Evolutionary conservation across 2,329 filamentous ascomycete species (phyloP).

Genomic region (Xylaria sp.): DNA sequence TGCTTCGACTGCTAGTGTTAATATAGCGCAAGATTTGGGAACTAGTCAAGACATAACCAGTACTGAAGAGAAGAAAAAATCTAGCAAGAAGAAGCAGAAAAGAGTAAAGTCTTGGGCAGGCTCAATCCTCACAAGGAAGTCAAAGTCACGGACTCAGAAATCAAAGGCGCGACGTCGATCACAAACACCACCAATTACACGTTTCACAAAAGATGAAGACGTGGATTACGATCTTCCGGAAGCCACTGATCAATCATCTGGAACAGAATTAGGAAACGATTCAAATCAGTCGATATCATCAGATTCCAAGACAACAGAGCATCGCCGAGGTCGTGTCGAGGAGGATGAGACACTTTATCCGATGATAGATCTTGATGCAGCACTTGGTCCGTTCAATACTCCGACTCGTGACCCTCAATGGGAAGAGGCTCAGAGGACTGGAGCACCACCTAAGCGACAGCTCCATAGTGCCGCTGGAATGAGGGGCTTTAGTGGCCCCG

Average conservation of each 20-base stretch:
- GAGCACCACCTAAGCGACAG: conserved; percentile 69
- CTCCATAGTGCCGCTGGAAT: conserved; percentile 82
- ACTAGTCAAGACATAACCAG: conserved; percentile 39
- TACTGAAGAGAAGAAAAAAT: conserved; percentile 48
- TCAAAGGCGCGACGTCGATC: conserved; percentile 56
- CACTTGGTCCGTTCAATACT: conserved; percentile 91
- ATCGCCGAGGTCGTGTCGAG: conserved; percentile 53
- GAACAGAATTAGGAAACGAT: conserved; percentile 56
- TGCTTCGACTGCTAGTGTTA: conserved; percentile 53
- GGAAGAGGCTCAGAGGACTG: conserved; percentile 72
- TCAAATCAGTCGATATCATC: conserved; percentile 48
- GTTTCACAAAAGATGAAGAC: conserved; percentile 48
- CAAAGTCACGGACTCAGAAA: conserved; percentile 61
- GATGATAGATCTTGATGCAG: conserved; percentile 94
- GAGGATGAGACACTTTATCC: conserved; percentile 76
- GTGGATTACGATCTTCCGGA: conserved; percentile 46
- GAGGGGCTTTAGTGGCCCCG: conserved; percentile 74
- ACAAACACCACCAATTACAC: conserved; percentile 59
- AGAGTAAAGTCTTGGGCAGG: conserved; percentile 81
- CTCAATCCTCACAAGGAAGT: conserved; percentile 72
- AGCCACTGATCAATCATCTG: conserved; percentile 46
- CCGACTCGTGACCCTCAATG: conserved; percentile 73
- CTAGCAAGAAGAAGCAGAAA: conserved; percentile 68
- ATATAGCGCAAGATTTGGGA: conserved; percentile 42
- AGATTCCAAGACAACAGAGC: conserved; percentile 54